Base-by-base conservation (phyloP, 805 yeast genomes). In the Lachancea sp. region DNA sequence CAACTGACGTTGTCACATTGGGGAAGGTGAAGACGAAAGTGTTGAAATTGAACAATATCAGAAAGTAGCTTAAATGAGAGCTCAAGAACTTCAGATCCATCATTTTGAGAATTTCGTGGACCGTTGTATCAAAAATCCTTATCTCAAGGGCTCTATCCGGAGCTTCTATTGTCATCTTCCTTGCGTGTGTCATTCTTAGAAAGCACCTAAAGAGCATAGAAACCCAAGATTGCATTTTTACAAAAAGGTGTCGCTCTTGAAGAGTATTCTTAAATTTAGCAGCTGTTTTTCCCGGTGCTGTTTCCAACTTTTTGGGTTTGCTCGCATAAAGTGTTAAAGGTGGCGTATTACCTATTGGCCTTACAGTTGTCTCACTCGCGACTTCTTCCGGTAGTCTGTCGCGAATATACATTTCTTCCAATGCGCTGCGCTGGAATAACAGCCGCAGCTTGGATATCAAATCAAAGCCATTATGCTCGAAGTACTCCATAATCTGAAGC, bases 241-340 rank as follows among this genome's bases (percentile, higher is more conserved):
- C 67, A 23, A 68, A 57, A 28, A 79, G 67, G 45, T 68, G 68
- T 40, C 87, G 68, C 8, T 78, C 55, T 46, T 79, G 77, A 2
- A 75, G 60, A 0, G 81, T 63, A 50, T 83, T 83, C 47, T 82
- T 82, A 60, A 67, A 77, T 48, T 77, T 78, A 0, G 83, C 74
- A 29, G 77, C 68, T 0, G 75, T 72, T 29, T 69, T 70, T 25
- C 69, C 71, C 42, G 67, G 59, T 41, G 64, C 55, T 35, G 56
- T 45, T 19, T 55, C 52, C 28, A 66, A 49, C 35, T 63, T 52
- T 4, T 54, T 47, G 0, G 77, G 77, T 19, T 71, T 70, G 2
- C 64, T 65, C 0, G 69, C 59, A 42, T 67, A 68, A 7, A 77
- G 64, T 33, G 71, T 55, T 12, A 67, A 40, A 6, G 71, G 70